phyloP scores from a whole-genome alignment of 129 eudicot species.

The Centrapalus pauciflorus region DNA sequence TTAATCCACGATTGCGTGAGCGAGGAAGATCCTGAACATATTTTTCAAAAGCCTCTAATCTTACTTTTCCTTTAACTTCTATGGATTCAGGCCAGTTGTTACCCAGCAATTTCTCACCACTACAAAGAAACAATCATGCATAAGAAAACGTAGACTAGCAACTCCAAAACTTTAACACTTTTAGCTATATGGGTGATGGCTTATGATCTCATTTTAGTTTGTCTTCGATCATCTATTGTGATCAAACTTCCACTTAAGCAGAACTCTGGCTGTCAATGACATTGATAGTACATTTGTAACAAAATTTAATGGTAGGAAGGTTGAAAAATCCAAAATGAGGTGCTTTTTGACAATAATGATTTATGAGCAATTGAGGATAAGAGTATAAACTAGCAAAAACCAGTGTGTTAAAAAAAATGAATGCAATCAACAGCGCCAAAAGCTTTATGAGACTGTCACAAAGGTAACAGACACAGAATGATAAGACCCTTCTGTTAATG shows the following conservation, averaged over 20 bases:
- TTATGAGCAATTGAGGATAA: neutral
- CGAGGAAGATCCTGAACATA: conserved; percentile 84
- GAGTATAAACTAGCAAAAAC: neutral
- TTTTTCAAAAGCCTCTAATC: conserved; percentile 71
- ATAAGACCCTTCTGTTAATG: neutral
- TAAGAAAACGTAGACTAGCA: conserved; percentile 18
- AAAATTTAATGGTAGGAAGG: conserved; percentile 7
- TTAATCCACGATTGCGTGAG: conserved; percentile 71
- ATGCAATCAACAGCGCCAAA: neutral
- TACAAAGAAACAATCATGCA: conserved; percentile 43
- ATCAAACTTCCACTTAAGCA: neutral
- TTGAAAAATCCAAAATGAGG: neutral
- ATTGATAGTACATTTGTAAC: conserved; percentile 9
- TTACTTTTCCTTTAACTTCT: conserved; percentile 81
- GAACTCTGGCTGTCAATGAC: neutral
- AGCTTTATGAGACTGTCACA: neutral
- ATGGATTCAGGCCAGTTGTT: conserved; percentile 56
- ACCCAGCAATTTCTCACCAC: conserved; percentile 72
- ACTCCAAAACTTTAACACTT: neutral
- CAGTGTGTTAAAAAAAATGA: neutral
- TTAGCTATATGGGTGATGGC: neutral
- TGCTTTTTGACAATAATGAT: neutral
- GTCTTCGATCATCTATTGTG: conserved; percentile 1
- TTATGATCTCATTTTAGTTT: neutral
- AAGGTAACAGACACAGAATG: neutral